Percentiles rank a stretch among this genome's conserved stretches.
These are phyloP conservation scores for Arthrobotrys musiformis DNA, from an alignment of 2,329 filamentous ascomycete species.

Conservation along the genomic window DNA sequence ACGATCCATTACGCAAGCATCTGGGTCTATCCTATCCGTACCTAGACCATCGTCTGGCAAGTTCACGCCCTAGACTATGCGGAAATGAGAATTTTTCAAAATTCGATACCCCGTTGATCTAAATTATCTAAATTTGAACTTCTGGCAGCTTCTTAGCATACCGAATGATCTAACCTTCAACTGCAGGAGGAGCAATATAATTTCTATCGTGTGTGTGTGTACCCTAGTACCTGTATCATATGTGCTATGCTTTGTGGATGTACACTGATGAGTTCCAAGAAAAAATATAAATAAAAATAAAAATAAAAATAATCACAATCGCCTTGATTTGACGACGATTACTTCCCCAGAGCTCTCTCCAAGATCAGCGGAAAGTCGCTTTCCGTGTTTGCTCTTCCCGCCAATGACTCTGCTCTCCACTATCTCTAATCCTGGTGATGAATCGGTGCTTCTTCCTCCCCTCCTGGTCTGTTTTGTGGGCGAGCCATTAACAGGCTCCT, in stretches of 20 bases:
- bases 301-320: background rate
- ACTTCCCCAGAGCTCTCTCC: constrained; percentile 11
- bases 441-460: background rate
- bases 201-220: background rate
- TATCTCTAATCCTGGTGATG: constrained; percentile 1
- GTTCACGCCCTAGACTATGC: too few relatives aligned
- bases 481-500: background rate
- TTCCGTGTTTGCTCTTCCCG: constrained; percentile 14
- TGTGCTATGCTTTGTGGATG: background rate
- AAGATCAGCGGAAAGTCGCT: background rate
- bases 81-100: background rate
- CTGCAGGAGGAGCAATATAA: background rate
- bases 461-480: constrained; percentile 2
- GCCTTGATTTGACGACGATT: background rate
- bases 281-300: too few relatives aligned
- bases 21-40: background rate
- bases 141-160: background rate
- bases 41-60: background rate
- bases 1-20: background rate
- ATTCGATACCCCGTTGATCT: background rate
- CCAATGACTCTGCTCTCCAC: background rate
- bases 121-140: background rate
- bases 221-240: background rate
- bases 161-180: background rate
- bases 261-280: background rate